Base-by-base conservation (phyloP, 2,329 filamentous ascomycete species). In the Cercospora sesami region DNA sequence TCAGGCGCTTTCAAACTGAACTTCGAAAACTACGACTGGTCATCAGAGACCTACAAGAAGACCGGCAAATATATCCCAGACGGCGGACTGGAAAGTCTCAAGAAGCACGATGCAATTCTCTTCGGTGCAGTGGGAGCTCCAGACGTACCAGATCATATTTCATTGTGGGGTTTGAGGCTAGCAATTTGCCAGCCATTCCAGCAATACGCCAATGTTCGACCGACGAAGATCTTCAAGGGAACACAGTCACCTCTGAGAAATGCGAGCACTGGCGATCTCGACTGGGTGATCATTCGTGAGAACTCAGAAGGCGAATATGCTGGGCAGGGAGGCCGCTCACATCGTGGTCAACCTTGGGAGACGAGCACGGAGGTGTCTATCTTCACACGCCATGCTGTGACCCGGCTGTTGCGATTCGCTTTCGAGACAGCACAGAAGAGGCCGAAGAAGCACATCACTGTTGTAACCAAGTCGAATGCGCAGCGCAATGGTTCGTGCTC, bases 231-330 rank as follows among this genome's bases (percentile, higher is more conserved):
- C 33, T 84, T 90, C 75, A 84, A 84, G 0, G 88, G 88, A 7
- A 87, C 87, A 0, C 78, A 81, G 51, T 88, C 85, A 5, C 88
- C 88, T 0, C 79, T 91, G 14, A 74, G 83, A 65, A 81, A 83
- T 65, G 79, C 85, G 66, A 80, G 82, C 72, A 81, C 84, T 0
- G 87, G 86, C 0, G 86, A 90, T 61, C 83, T 90, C 0, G 86
- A 90, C 78, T 90, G 87, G 87, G 86, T 89, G 9, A 89, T 90
- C 64, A 80, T 90, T 48, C 86, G 88, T 26, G 89, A 90, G 78
- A 90, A 90, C 77, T 87, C 85, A 28, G 88, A 90, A 71, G 88
- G 88, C 63, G 88, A 90, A 73, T 90, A 90, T 69, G 86, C 87
- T 0, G 87, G 88, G 0, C 87, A 90, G 67, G 88, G 88, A 1